phyloP scores from a whole-genome alignment of 495 filamentous ascomycete genomes.

The Tuber brumale region DNA sequence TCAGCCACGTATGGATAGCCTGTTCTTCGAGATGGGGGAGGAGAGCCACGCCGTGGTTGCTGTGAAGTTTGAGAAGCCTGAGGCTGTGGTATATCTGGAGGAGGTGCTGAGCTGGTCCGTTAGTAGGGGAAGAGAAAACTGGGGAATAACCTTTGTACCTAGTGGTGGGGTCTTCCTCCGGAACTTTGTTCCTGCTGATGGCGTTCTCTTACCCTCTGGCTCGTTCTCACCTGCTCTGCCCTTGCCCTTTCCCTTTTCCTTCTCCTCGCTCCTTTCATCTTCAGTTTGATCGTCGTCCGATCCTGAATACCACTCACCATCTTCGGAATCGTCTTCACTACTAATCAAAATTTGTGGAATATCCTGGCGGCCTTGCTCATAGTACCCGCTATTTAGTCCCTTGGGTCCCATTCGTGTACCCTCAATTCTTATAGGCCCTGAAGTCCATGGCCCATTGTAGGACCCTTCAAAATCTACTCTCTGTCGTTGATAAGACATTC shows the following conservation, averaged over 20 bases:
- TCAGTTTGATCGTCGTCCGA: slow-evolving; percentile 1
- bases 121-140: slow-evolving; percentile 1
- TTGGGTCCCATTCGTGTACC: slow-evolving; percentile 8
- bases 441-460: slow-evolving; percentile 18
- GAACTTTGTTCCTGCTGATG: neutral
- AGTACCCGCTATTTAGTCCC: slow-evolving; percentile 15
- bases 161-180: neutral
- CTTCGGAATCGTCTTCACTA: slow-evolving; percentile 9
- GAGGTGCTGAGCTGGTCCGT: neutral
- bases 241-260: neutral
- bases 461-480: slow-evolving; percentile 19
- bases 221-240: neutral
- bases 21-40: slow-evolving; percentile 18
- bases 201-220: neutral
- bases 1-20: slow-evolving; percentile 35
- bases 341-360: slow-evolving; percentile 7
- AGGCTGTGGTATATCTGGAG: neutral
- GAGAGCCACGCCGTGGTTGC: slow-evolving; percentile 3
- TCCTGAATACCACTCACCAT: neutral
- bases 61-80: slow-evolving; percentile 8
- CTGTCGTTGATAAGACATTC: slow-evolving; percentile 16
- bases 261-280: slow-evolving; percentile 13
- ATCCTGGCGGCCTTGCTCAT: slow-evolving; percentile 15
- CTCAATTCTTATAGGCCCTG: neutral
- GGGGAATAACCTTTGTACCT: slow-evolving; percentile 11